Percentiles rank a stretch among this genome's conserved stretches.
phyloP scores from a whole-genome alignment of 2,329 filamentous ascomycete species.

The Penicillium sp. region DNA sequence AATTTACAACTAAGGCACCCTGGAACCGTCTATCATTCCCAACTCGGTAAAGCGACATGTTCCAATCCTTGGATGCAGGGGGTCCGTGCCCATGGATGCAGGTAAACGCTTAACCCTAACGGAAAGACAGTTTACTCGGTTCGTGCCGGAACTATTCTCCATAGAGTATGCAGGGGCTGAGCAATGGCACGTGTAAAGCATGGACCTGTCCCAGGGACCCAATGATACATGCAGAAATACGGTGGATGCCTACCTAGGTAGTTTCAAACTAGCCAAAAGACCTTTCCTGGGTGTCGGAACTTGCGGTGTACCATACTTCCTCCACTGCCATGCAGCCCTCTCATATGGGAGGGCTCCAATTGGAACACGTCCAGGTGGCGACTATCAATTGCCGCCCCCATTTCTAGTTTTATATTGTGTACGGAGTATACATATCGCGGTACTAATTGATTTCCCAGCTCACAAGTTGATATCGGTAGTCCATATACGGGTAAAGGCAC shows the following conservation, averaged over 20 bases:
- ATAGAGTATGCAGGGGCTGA: neutral
- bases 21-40: neutral
- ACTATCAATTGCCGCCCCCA: neutral
- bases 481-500: neutral
- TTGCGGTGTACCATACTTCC: neutral
- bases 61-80: neutral
- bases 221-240: neutral
- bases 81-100: neutral
- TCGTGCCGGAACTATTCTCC: slow-evolving; percentile 8
- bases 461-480: neutral
- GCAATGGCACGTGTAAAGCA: neutral
- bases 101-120: slow-evolving; percentile 6
- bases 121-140: neutral
- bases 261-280: neutral
- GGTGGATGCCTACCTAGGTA: neutral
- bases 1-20: neutral
- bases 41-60: neutral
- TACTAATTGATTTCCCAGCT: neutral
- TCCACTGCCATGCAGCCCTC: neutral
- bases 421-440: neutral
- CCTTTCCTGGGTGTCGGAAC: neutral
- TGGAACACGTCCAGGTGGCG: neutral
- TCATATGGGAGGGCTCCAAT: neutral
- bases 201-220: neutral
- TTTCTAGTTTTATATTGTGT: neutral